Percentiles rank a stretch among this genome's conserved stretches.
These are phyloP conservation scores for Solanum infundibuliforme DNA, from an alignment of 257 asterid species.

Conservation along the genomic window DNA sequence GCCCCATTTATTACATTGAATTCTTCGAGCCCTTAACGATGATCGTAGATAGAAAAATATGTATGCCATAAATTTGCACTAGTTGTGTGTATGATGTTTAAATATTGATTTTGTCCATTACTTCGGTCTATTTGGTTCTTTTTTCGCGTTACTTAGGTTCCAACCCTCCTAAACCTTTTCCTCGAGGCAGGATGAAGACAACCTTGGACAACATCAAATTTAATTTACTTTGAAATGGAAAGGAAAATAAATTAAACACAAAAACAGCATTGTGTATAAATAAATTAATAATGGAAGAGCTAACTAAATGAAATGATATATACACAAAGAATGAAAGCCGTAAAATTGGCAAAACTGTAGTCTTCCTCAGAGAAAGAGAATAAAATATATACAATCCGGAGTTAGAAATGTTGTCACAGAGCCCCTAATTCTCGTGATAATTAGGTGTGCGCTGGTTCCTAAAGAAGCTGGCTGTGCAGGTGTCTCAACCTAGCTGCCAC, in stretches of 20 bases:
- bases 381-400: neutral
- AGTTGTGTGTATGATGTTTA: neutral
- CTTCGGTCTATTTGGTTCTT: neutral
- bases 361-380: neutral
- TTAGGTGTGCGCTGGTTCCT: neutral
- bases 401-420: neutral
- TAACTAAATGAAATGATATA: neutral
- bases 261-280: neutral
- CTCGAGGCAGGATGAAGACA: neutral
- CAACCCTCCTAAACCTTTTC: neutral
- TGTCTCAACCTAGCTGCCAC: neutral
- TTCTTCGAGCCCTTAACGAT: neutral
- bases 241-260: neutral
- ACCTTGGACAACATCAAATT: neutral
- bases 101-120: neutral
- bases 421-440: neutral
- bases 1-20: neutral
- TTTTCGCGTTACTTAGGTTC: neutral
- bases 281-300: neutral
- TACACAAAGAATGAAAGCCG: neutral
- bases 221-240: neutral
- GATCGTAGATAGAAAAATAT: neutral
- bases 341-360: neutral
- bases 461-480: neutral
- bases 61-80: neutral